Conservation (phyloP, 75 land plant genomes). For the Ceratopteris richardii region DNA sequence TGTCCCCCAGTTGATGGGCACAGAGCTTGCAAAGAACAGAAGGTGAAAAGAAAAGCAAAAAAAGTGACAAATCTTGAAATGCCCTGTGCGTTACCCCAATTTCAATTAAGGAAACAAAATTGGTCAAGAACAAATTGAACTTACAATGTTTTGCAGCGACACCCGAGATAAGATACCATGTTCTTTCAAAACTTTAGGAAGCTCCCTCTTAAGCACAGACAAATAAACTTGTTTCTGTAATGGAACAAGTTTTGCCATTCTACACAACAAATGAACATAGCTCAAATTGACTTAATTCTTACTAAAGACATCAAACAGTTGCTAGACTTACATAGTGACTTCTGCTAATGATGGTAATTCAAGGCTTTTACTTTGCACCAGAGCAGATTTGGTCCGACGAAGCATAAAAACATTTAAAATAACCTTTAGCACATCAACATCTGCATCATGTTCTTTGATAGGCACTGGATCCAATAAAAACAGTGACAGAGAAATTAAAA, state of each 20-base stretch:
- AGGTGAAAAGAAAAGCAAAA: no score
- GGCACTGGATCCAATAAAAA: no score
- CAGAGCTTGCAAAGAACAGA: no score
- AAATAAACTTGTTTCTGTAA: constrained; percentile 79
- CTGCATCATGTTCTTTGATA: neutral
- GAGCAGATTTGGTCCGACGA: constrained; percentile 75
- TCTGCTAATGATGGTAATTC: constrained; percentile 75
- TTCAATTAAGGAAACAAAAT: no score
- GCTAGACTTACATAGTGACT: constrained; percentile 57
- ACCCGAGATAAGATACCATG: constrained; percentile 40
- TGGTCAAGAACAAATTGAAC: no score
- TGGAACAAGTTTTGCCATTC: constrained; percentile 61
- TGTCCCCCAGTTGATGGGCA: no score
- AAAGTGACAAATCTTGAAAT: no score
- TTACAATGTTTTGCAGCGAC: constrained; percentile 80
- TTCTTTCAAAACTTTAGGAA: constrained; percentile 51
- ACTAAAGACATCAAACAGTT: neutral
- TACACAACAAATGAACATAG: constrained; percentile 15
- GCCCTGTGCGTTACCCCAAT: no score
- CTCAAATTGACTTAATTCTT: neutral
- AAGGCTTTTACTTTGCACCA: constrained; percentile 52
- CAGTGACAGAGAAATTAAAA: no score
- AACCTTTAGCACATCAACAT: constrained; percentile 39
- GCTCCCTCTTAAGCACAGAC: constrained; percentile 75
- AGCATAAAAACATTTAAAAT: constrained; percentile 73